Base-by-base conservation (phyloP, 768 basidiomycete genomes). In the Trametes coccinea region DNA sequence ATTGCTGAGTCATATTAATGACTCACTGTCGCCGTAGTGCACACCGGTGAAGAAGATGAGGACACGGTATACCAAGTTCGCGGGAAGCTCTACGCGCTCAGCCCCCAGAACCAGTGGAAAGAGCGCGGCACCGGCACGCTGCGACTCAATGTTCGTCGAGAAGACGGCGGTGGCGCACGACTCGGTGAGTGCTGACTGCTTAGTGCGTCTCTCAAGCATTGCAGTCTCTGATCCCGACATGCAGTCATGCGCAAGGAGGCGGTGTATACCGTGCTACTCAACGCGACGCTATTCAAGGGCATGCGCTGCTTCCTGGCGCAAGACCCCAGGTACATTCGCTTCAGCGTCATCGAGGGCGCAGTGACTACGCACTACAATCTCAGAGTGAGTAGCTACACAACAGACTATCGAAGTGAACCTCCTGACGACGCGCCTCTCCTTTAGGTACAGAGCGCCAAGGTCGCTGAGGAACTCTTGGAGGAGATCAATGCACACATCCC, bases 231-330 rank as follows among this genome's bases (percentile, higher is more conserved):
- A 14, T 11, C 53, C 29, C 51, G 50, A 41, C 37, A 16, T 60
- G 3, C 66, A 92, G 91, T 93, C 17, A 92, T 93, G 90, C 83
- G 91, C 63, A 92, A 92, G 72, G 91, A 93, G 67, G 91, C 90
- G 0, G 90, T 92, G 17, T 88, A 85, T 70, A 80, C 88, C 2
- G 73, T 92, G 54, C 69, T 93, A 59, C 77, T 93, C 46, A 93
- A 93, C 67, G 83, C 87, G 51, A 84, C 87, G 49, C 76, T 93
- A 54, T 93, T 92, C 79, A 77, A 78, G 67, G 91, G 91, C 34
- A 93, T 93, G 90, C 80, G 80, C 57, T 89, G 86, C 72, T 77
- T 76, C 60, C 68, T 88, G 58, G 87, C 88, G 16, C 88, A 89
- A 70, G 90, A 93, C 68, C 88, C 89, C 16, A 83, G 90, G 66